Conservation (phyloP, 2,329 filamentous ascomycete species). For the Fusarium nanum region DNA sequence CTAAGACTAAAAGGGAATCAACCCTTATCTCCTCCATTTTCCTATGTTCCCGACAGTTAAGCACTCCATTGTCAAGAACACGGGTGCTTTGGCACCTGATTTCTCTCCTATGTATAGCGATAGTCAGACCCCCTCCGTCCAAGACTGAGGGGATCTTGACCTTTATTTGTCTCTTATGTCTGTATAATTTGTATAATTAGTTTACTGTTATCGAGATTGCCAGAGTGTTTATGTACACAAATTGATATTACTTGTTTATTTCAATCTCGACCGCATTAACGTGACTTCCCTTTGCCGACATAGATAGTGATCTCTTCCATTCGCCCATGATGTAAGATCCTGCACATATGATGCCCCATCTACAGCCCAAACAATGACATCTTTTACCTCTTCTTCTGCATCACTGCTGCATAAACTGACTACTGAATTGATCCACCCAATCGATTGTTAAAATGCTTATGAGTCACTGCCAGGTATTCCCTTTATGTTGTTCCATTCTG, state of each 20-base stretch:
- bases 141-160: neutral
- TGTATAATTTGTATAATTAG: conserved; percentile 16
- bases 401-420: neutral
- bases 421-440: neutral
- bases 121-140: neutral
- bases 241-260: conserved; percentile 12
- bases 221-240: neutral
- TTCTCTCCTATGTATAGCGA: conserved; percentile 19
- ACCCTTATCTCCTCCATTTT: neutral
- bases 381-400: neutral
- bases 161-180: conserved; percentile 25
- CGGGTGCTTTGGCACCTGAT: neutral
- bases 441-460: neutral
- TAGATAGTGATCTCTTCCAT: neutral
- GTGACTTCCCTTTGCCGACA: neutral
- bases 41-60: conserved; percentile 8
- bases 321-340: neutral
- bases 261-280: neutral
- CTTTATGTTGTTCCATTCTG: neutral
- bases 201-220: neutral
- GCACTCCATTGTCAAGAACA: neutral
- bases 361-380: neutral
- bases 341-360: neutral
- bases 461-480: neutral
- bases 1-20: neutral